Base-by-base conservation (phyloP, 371 early-diverging fungal species). In the Mucor circinelloides region DNA sequence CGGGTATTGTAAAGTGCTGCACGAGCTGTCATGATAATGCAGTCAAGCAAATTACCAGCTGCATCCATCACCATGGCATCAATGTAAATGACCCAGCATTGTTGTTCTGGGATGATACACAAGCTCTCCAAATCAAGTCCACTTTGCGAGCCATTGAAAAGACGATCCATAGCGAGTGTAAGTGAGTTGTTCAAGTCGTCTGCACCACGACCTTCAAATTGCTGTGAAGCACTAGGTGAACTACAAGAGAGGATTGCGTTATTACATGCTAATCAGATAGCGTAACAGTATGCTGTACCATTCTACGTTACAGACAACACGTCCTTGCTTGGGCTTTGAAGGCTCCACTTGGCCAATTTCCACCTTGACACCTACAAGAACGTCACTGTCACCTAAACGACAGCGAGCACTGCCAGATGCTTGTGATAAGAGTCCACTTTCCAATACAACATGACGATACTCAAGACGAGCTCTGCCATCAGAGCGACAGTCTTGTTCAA, bases 301-400 rank as follows among this genome's bases (percentile, higher is more conserved):
- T 77, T 94, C 97, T 0, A 94, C 96, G 66, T 87, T 89, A 84
- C 95, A 94, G 9, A 92, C 78, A 36, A 96, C 79, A 25, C 91
- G 79, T 15, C 95, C 97, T 58, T 72, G 58, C 57, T 87, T 82
- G 13, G 80, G 79, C 42, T 79, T 82, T 7, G 76, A 85, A 6
- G 75, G 85, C 31, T 90, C 87, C 46, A 93, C 85, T 28, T 85
- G 81, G 31, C 90, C 94, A 54, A 96, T 90, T 67, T 95, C 95
- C 3, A 93, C 94, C 73, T 96, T 97, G 74, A 97, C 87, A 32
- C 98, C 97, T 17, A 97, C 97, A 19, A 98, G 81, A 0, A 97
- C 90, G 66, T 96, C 95, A 0, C 95, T 94, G 23, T 87, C 87
- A 2, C 94, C 93, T 34, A 93, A 73, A 38, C 94, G 89, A 71